phyloP scores from a whole-genome alignment of 345 rosid species.

The Boechera stricta region DNA sequence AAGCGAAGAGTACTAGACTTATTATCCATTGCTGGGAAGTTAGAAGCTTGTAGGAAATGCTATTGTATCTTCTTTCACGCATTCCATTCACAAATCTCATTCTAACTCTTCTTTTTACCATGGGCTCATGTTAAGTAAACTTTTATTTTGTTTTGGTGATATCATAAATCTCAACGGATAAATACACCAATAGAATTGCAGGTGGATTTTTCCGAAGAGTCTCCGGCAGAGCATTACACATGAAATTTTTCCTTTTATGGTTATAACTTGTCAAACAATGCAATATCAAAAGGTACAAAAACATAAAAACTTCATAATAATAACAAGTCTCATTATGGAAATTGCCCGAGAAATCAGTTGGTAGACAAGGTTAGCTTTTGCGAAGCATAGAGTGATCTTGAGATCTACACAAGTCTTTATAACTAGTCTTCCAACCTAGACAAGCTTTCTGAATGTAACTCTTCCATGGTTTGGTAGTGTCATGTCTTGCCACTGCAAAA shows the following conservation, averaged over 20 bases:
- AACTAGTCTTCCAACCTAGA: neutral
- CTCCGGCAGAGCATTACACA: neutral
- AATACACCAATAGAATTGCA: neutral
- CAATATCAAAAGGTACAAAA: neutral
- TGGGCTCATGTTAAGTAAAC: neutral
- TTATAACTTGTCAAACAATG: constrained; percentile 7
- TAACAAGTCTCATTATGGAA: neutral
- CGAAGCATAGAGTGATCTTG: constrained; percentile 16
- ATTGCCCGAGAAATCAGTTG: neutral
- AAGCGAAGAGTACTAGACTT: constrained; percentile 32
- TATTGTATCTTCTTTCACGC: constrained; percentile 27
- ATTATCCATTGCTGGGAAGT: constrained; percentile 2
- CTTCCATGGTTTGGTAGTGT: neutral
- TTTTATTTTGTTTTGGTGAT: neutral
- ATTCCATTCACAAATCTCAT: constrained; percentile 8
- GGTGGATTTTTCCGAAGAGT: neutral
- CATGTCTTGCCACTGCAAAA: constrained; percentile 25
- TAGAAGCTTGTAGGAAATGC: constrained; percentile 3
- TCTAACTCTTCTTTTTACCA: neutral
- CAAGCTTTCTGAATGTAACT: constrained; percentile 1
- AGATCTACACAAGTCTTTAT: constrained; percentile 4
- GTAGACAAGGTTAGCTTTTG: constrained; percentile 15
- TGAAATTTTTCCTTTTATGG: neutral
- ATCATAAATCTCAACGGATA: neutral
- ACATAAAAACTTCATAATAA: neutral